Evolutionary conservation across 2,329 filamentous ascomycete species (phyloP).

Genomic region (Neurospora crassa): DNA sequence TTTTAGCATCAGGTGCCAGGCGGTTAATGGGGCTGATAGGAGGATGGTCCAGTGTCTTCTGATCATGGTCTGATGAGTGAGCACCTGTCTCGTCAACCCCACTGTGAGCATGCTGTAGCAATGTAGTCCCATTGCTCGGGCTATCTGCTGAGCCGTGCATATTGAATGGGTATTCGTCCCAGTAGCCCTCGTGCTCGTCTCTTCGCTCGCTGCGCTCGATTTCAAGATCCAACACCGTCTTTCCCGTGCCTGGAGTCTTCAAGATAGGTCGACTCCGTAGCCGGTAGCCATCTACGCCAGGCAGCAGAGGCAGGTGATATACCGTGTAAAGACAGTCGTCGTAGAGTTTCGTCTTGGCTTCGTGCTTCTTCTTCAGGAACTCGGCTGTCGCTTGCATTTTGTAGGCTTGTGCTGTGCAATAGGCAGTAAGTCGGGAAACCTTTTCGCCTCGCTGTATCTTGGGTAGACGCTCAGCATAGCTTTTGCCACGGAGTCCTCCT

Average conservation of each 20-base stretch:
- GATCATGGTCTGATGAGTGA: constrained; percentile 15
- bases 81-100: constrained; percentile 13
- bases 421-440: constrained; percentile 82
- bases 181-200: constrained; percentile 87
- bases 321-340: constrained; percentile 96
- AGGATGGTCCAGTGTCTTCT: constrained; percentile 8
- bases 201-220: constrained; percentile 88
- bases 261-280: constrained; percentile 83
- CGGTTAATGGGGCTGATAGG: constrained; percentile 37
- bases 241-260: constrained; percentile 81
- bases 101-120: constrained; percentile 17
- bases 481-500: constrained; percentile 64
- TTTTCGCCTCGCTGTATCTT: constrained; percentile 83
- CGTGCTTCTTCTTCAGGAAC: constrained; percentile 80
- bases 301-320: constrained; percentile 82
- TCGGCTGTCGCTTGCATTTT: constrained; percentile 81
- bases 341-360: constrained; percentile 89
- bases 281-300: constrained; percentile 77
- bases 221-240: constrained; percentile 86
- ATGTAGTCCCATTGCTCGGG: constrained; percentile 13
- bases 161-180: constrained; percentile 60
- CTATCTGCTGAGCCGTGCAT: constrained; percentile 24
- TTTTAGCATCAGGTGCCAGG: constrained; percentile 60
- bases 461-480: constrained; percentile 84
- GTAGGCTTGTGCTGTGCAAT: constrained; percentile 91